Conservation (phyloP, 768 basidiomycete species). For the Rhodotorula babjevae region DNA sequence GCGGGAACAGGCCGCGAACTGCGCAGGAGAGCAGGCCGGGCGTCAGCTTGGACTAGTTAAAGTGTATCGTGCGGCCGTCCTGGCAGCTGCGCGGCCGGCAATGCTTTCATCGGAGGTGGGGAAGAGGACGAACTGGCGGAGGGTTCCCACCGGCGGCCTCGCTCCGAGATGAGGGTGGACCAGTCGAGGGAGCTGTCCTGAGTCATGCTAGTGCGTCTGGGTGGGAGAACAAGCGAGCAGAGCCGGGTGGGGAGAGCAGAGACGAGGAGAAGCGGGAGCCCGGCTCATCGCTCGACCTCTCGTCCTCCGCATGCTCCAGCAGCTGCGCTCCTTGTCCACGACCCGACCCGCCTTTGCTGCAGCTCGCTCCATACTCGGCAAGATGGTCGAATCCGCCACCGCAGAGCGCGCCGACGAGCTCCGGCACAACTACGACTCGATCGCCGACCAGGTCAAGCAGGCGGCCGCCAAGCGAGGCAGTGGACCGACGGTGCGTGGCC, state of each 20-base stretch:
- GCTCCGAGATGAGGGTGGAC: constrained; percentile 28
- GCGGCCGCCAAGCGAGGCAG: neutral
- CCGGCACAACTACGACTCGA: constrained; percentile 45
- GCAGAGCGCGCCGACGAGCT: constrained; percentile 46
- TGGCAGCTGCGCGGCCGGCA: neutral
- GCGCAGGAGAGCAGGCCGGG: neutral
- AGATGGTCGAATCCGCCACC: constrained; percentile 22
- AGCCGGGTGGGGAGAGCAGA: neutral
- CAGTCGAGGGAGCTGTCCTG: constrained; percentile 23
- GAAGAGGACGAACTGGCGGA: constrained; percentile 31
- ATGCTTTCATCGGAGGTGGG: neutral
- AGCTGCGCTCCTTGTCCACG: neutral
- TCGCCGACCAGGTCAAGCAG: constrained; percentile 42
- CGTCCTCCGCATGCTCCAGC: neutral
- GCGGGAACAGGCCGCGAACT: constrained; percentile 65
- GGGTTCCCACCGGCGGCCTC: constrained; percentile 34
- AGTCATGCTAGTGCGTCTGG: neutral
- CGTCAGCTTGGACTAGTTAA: too few species aligned
- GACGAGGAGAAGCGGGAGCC: neutral
- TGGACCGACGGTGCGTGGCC: neutral
- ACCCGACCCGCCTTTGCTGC: too few species aligned
- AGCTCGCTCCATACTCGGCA: neutral
- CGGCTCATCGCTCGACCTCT: neutral
- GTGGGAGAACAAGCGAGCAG: too few species aligned
- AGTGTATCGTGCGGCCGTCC: too few species aligned